Evolutionary conservation across 371 early-diverging fungal genomes (phyloP).

Genomic region (Furculomyces boomerangus): DNA sequence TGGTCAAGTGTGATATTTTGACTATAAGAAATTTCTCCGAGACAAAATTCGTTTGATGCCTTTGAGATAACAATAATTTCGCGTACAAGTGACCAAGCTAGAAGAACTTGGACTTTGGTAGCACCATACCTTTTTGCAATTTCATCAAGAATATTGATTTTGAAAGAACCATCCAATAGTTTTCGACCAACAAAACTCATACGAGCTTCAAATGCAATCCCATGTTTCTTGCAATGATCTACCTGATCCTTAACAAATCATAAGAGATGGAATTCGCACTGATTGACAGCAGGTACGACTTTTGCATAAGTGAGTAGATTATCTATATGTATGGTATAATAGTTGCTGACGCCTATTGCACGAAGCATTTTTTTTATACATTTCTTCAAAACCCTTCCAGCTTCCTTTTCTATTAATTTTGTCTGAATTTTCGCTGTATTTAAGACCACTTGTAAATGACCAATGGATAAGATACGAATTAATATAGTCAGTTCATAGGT

Average conservation of each 20-base stretch:
- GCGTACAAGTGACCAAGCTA: neutral
- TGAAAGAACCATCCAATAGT: slow-evolving; percentile 25
- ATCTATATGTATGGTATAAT: slow-evolving; percentile 37
- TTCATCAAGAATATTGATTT: slow-evolving; percentile 4
- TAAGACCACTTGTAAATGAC: slow-evolving; percentile 36
- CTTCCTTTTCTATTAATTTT: slow-evolving; percentile 30
- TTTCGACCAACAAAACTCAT: slow-evolving; percentile 74
- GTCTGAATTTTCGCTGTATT: slow-evolving; percentile 13
- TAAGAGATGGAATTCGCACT: slow-evolving; percentile 59
- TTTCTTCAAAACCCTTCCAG: slow-evolving; percentile 53
- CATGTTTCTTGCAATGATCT: slow-evolving; percentile 29
- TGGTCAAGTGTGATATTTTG: neutral
- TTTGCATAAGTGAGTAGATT: slow-evolving; percentile 30
- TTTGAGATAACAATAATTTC: neutral
- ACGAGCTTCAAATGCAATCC: slow-evolving; percentile 64
- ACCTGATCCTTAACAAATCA: slow-evolving; percentile 29
- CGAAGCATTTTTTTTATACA: slow-evolving; percentile 32
- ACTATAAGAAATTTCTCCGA: neutral
- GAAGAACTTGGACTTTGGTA: neutral
- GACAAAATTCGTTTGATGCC: neutral
- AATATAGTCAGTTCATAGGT: slow-evolving; percentile 47
- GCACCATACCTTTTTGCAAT: neutral
- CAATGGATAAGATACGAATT: slow-evolving; percentile 83
- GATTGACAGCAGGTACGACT: slow-evolving; percentile 40
- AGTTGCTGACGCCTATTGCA: slow-evolving; percentile 75